A percentile compares a stretch with the other conserved stretches of the same genome.
phyloP scores from a whole-genome alignment of 768 basidiomycete species.

The Fistulinella prunicolor region DNA sequence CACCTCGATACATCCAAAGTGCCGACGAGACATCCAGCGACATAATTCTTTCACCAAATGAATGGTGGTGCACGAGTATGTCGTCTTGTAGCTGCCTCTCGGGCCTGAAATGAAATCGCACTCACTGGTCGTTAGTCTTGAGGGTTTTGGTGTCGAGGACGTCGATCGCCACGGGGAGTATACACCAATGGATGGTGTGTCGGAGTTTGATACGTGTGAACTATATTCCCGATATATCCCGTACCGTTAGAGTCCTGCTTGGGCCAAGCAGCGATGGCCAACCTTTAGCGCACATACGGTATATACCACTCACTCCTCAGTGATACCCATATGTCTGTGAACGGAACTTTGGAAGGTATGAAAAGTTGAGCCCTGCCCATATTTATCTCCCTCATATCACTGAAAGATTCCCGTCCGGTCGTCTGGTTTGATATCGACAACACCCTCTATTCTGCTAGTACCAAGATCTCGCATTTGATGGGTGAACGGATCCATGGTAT shows the following conservation, averaged over 20 bases:
- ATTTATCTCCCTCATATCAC: background rate
- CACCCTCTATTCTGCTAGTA: slow-evolving; percentile 76
- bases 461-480: slow-evolving; percentile 77
- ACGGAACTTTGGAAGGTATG: slow-evolving; percentile 26
- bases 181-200: slow-evolving; percentile 9
- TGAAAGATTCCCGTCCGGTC: slow-evolving; percentile 53
- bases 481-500: slow-evolving; percentile 72
- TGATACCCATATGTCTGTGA: slow-evolving; percentile 18
- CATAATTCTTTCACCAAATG: slow-evolving; percentile 7
- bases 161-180: slow-evolving; percentile 22
- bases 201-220: slow-evolving; percentile 30
- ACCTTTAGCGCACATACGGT: background rate
- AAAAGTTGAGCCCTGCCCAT: background rate
- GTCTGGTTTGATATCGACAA: slow-evolving; percentile 90
- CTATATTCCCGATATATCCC: slow-evolving; percentile 16
- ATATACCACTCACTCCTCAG: slow-evolving; percentile 26
- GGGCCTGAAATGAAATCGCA: slow-evolving; percentile 22
- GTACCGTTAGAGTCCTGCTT: background rate
- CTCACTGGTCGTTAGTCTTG: slow-evolving; percentile 46
- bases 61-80: background rate
- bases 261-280: too few relatives aligned
- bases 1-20: slow-evolving; percentile 39
- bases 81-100: background rate
- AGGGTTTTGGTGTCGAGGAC: slow-evolving; percentile 35
- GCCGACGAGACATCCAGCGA: slow-evolving; percentile 33